Base-by-base conservation (phyloP, 2,329 filamentous ascomycete species). In the Aureobasidium sp. region DNA sequence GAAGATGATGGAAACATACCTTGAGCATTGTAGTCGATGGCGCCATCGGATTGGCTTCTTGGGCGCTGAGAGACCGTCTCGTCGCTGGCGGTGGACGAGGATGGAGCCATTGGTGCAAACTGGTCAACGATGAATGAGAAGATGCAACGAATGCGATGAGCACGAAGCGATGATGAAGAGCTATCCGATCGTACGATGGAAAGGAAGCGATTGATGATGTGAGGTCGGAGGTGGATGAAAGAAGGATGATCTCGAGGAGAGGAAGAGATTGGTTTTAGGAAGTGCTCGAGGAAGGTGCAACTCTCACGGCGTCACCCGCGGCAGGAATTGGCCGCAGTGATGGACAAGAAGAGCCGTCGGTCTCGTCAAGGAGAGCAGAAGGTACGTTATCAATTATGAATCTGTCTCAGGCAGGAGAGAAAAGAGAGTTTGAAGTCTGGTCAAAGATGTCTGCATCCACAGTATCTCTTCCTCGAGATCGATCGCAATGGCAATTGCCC, bases 161-260 rank as follows among this genome's bases (percentile, higher is more conserved):
- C 39, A n/a, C 37, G 44, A 44, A 42, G 52, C 52, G 40, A 56
- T 56, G 52, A 56, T 29, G 52, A 58, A 15, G n/a, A 48, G 44
- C 40, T 27, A 17, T n/a, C 29, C 19, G 42, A 27, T 15, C 54
- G 44, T 39, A n/a, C 8, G 19, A 58, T 58, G 42, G 48, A 47
- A 48, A 15, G 42, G 31, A 15, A 8, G 53, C 31, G 54, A 58
- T 37, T 15, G 39, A 56, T 56, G 52, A n/a, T 29, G 37, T n/a
- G 24, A 19, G 11, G 24, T 22, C 2, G 12, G 17, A 56, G 27
- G 39, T 42, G 39, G 27, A 54, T 31, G 52, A 56, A 44, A 24
- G 27, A 56, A 31, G 27, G 37, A 56, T 56, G 39, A 39, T 33
- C 11, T 42, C 9, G 52, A 12, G 15, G 27, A 33, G 52, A 33